Conservation (phyloP, 129 eudicot genomes). For the Centrapalus pauciflorus region DNA sequence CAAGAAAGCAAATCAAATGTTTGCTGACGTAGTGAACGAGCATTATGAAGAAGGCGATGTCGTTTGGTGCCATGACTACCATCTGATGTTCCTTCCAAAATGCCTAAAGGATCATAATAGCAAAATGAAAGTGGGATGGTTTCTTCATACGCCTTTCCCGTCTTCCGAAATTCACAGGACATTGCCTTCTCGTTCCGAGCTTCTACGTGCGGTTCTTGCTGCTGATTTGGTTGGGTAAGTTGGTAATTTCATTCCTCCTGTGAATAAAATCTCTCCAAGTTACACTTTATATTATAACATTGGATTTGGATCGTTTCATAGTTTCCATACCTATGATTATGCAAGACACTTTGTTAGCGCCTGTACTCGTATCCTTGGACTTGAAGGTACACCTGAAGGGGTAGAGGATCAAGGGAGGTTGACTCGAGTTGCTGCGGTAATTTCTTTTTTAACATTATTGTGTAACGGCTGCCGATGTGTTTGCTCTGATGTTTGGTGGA, state of each 20-base stretch:
- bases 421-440: slow-evolving; percentile 96
- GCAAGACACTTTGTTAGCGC: slow-evolving; percentile 99
- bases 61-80: slow-evolving; percentile 99
- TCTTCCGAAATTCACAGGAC: slow-evolving; percentile 97
- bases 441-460: background rate
- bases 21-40: slow-evolving; percentile 85
- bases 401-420: slow-evolving; percentile 96
- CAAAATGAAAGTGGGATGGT: slow-evolving; percentile 97
- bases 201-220: slow-evolving; percentile 84
- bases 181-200: slow-evolving; percentile 90
- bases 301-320: slow-evolving; percentile 10
- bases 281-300: background rate
- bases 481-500: slow-evolving; percentile 14
- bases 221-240: slow-evolving; percentile 96
- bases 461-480: too few relatives aligned
- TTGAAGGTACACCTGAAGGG: slow-evolving; percentile 99
- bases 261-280: background rate
- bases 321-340: slow-evolving; percentile 97
- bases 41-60: slow-evolving; percentile 95
- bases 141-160: slow-evolving; percentile 96
- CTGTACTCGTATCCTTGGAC: slow-evolving; percentile 96
- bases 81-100: slow-evolving; percentile 93
- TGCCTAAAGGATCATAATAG: slow-evolving; percentile 72
- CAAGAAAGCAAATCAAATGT: slow-evolving; percentile 92
- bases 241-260: background rate